phyloP scores from a whole-genome alignment of 176 grass and related monocot genomes.

The Cenchrus purpureus region DNA sequence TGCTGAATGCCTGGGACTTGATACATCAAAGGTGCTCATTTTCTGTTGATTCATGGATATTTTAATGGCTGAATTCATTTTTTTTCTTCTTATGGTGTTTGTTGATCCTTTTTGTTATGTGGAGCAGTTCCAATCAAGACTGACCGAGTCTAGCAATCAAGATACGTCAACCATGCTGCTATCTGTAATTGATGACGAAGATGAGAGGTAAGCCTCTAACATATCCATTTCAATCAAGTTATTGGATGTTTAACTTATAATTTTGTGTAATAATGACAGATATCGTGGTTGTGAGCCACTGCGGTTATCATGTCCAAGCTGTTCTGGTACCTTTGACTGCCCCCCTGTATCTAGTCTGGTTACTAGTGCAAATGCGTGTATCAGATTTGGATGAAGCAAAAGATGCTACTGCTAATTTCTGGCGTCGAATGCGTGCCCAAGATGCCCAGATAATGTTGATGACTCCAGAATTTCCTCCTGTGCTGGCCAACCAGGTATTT shows the following conservation, averaged over 20 bases:
- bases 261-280: constrained; percentile 60
- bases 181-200: constrained; percentile 73
- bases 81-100: constrained; percentile 21
- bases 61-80: constrained; percentile 11
- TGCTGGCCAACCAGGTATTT: constrained; percentile 90
- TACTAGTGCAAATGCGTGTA: constrained; percentile 46
- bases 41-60: constrained; percentile 14
- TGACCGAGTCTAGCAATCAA: constrained; percentile 54
- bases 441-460: constrained; percentile 72
- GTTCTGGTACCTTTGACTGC: constrained; percentile 79
- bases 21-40: constrained; percentile 81
- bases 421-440: constrained; percentile 74
- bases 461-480: constrained; percentile 62
- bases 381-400: constrained; percentile 56
- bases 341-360: constrained; percentile 83
- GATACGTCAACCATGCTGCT: constrained; percentile 76
- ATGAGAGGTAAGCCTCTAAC: constrained; percentile 67
- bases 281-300: constrained; percentile 86
- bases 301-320: constrained; percentile 82
- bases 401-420: constrained; percentile 71
- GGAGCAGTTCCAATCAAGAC: constrained; percentile 81
- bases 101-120: constrained; percentile 40
- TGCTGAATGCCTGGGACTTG: constrained; percentile 96
- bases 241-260: constrained; percentile 6
- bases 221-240: constrained; percentile 27